Base-by-base conservation (phyloP, 129 eudicot genomes). In the Tagetes patula region DNA sequence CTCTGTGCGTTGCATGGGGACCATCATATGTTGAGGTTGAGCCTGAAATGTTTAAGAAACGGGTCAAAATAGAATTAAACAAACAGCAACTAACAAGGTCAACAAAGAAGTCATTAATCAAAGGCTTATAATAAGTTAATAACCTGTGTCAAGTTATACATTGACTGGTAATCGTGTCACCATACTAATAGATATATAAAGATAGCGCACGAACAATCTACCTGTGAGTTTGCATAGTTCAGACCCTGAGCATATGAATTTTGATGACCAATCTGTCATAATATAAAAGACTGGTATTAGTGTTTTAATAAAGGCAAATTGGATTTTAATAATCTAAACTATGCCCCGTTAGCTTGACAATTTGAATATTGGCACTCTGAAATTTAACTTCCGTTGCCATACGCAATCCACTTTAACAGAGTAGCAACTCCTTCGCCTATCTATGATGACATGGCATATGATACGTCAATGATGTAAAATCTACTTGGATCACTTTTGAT, bases 151-250 rank as follows among this genome's bases (percentile, higher is more conserved):
- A 54, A 54, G 33, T 54, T 20, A 54, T 14, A 20, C 11, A 27
- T 54, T 10, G 65, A 60, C 7, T 12, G 65, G 41, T 3, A 34
- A 58, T 58, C 11, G 39, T 63, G 6, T 63, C 69, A 63, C 30
- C 14, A 3, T 63, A 63, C 20, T 11, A 7, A n/a, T 8, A 30
- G 2, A 8, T 5, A 30, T 6, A 67, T 56, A 37, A 14, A 49
- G 46, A 4, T 11, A 36, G 43, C 43, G 11, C 10, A 36, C 66
- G 11, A 60, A 60, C 27, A 60, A 61, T 36, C 63, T 84, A 89
- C 95, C 95, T 87, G 87, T 72, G 90, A 61, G 73, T 86, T 88
- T 53, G 74, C 91, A 79, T 91, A 91, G 68, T 37, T 90, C 70
- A 82, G 50, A 49, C 83, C 91, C 76, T 80, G 96, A 8, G 94